Conservation (phyloP, 2,329 filamentous ascomycete genomes). For the Paecilomyces fulvus region DNA sequence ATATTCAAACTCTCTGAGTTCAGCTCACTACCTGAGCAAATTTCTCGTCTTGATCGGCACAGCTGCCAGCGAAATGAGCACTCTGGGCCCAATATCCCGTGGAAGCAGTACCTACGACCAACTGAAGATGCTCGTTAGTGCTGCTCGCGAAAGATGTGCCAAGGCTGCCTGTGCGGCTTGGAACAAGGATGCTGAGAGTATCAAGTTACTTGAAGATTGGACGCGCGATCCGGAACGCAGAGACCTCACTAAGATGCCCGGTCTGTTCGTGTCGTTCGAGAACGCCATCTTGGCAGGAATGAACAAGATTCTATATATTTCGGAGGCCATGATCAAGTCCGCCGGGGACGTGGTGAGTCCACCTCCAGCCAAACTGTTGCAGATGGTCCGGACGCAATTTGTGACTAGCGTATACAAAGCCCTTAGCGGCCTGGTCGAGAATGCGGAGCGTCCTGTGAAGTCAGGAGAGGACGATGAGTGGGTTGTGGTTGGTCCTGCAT, state of each 20-base stretch:
- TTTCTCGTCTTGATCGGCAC: constrained; percentile 76
- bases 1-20: constrained; percentile 81
- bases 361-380: constrained; percentile 76
- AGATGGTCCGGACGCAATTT: constrained; percentile 86
- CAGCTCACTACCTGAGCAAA: constrained; percentile 80
- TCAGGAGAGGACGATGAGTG: constrained; percentile 48
- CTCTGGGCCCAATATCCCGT: constrained; percentile 58
- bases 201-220: constrained; percentile 92
- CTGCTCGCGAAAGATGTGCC: constrained; percentile 75
- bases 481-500: constrained; percentile 38
- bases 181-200: constrained; percentile 88
- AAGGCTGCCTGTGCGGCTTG: constrained; percentile 81
- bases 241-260: constrained; percentile 86
- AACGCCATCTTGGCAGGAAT: constrained; percentile 71
- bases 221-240: constrained; percentile 69
- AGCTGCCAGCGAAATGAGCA: constrained; percentile 76
- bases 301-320: constrained; percentile 92
- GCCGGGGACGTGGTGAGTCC: constrained; percentile 71
- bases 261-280: constrained; percentile 77
- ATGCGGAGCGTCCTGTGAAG: constrained; percentile 70
- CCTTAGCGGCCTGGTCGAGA: constrained; percentile 92
- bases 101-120: constrained; percentile 54
- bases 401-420: constrained; percentile 91
- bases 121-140: constrained; percentile 65
- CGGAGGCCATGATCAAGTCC: constrained; percentile 70